Evolutionary conservation across 1,139 yeast species (phyloP).

Genomic region (Suhomyces yuchorum): DNA sequence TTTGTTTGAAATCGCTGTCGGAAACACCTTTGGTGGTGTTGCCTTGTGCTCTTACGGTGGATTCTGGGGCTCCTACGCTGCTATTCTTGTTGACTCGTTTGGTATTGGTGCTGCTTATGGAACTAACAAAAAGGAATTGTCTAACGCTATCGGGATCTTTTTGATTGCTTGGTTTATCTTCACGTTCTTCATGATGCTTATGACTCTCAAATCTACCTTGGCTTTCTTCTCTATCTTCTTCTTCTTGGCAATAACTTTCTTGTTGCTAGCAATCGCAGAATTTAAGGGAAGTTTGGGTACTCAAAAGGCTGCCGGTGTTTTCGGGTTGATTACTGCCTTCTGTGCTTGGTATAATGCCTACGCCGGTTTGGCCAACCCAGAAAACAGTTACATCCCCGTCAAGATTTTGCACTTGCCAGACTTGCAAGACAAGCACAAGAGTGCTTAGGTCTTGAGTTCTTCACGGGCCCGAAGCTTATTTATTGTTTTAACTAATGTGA

Average conservation of each 20-base stretch:
- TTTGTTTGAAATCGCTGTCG: constrained; percentile 71
- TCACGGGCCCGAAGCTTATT: not conserved
- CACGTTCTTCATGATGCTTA: constrained; percentile 63
- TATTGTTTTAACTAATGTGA: constrained; percentile 1
- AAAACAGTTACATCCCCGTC: constrained; percentile 66
- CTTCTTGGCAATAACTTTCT: constrained; percentile 64
- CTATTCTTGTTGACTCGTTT: constrained; percentile 70
- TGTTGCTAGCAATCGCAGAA: constrained; percentile 65
- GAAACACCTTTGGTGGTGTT: constrained; percentile 90
- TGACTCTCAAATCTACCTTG: constrained; percentile 78
- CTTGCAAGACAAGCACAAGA: constrained; percentile 29
- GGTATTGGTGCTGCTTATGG: constrained; percentile 66
- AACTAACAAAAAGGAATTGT: constrained; percentile 34
- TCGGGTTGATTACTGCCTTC: constrained; percentile 79
- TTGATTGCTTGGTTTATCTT: constrained; percentile 80
- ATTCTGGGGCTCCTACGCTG: constrained; percentile 85
- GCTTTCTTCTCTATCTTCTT: constrained; percentile 72
- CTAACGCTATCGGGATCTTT: constrained; percentile 68
- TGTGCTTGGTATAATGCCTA: constrained; percentile 88
- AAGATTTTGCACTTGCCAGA: constrained; percentile 52
- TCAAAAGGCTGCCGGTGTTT: constrained; percentile 75
- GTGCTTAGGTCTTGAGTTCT: constrained; percentile 1
- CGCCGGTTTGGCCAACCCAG: constrained; percentile 81
- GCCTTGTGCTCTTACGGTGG: constrained; percentile 84
- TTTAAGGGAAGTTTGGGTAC: constrained; percentile 31